Evolutionary conservation across 495 filamentous ascomycete genomes (phyloP), one percentile per base, ranked within the genome.

Genomic region (Xylaria venustula): DNA sequence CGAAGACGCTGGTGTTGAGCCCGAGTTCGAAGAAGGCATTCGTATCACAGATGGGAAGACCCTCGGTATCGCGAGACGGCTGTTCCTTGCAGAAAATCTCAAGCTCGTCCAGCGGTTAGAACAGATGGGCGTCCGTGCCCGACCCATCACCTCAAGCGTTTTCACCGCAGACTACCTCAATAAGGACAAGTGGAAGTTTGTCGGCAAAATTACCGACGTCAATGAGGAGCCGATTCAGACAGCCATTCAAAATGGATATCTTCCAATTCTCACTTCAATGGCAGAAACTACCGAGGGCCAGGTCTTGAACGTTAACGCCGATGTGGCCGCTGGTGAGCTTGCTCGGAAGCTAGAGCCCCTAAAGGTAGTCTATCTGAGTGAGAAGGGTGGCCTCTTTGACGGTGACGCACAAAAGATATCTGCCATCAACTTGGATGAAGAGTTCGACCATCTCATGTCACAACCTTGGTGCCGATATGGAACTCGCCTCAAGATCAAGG

Each of bases 301-400:
- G 77, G 88, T 98, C 17, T 81, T 98, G 46, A 98, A 98, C 67
- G 94, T 98, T 74, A 98, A 98, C 71, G 94, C 94, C 52, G 94
- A 98, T 73, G 92, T 97, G 49, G 93, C 93, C 25, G 94, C 94
- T 30, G 93, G 92, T 66, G 95, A 97, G 74, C 77, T 98, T 50
- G 94, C 94, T 40, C 86, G 90, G 50, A 85, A 90, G 56, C 77
- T 98, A 60, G 90, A 98, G 77, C 94, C 94, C 30, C 79, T 98
- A 66, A 98, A 98, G 87, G 96, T 98, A 47, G 93, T 98, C 48
- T 98, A 97, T 75, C 85, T 98, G 19, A 95, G 92, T 28, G 94
- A 98, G 80, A 98, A 98, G 83, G 94, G 94, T 37, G 94, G 94
- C 17, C 77, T 98, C 32, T 97, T 96, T 77, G 92, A 98, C 71